These are phyloP conservation scores for Mycena metata DNA, from an alignment of 768 basidiomycete species.

Conservation along the genomic window DNA sequence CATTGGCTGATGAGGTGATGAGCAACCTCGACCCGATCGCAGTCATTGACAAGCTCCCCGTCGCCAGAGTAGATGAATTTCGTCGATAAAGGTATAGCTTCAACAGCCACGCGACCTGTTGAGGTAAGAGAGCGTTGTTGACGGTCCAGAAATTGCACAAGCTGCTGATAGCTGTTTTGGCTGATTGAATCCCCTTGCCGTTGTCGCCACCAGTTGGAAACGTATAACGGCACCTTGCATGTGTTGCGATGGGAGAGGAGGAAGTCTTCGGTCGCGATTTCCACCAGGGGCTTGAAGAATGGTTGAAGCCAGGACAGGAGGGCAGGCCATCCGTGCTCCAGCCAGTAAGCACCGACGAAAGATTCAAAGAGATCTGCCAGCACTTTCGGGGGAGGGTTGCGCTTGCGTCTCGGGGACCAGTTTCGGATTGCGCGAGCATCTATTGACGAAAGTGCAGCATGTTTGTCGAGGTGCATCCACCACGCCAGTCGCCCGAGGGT, in stretches of 20 bases:
- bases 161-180: conserved; percentile 2
- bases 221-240: conserved; percentile 14
- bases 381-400: conserved; percentile 45
- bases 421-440: conserved; percentile 36
- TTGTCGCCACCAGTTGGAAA: conserved; percentile 26
- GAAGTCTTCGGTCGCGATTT: conserved; percentile 44
- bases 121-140: conserved; percentile 24
- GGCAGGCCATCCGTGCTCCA: conserved; percentile 46
- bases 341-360: conserved; percentile 47
- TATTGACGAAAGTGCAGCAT: conserved; percentile 40
- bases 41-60: conserved; percentile 36
- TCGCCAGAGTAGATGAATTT: conserved; percentile 21
- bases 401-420: conserved; percentile 38
- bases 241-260: conserved; percentile 27
- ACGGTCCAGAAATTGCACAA: conserved; percentile 34
- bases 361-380: conserved; percentile 52
- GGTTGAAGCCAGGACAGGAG: conserved; percentile 43
- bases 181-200: conserved; percentile 4
- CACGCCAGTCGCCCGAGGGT: conserved; percentile 49
- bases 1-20: conserved; percentile 48
- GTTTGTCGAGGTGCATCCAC: conserved; percentile 44
- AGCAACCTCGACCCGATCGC: conserved; percentile 43
- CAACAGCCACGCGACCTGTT: conserved; percentile 28
- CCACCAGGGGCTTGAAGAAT: conserved; percentile 42
- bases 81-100: conserved; percentile 22